phyloP scores from a whole-genome alignment of 495 filamentous ascomycete species.

The Cercophora samala region DNA sequence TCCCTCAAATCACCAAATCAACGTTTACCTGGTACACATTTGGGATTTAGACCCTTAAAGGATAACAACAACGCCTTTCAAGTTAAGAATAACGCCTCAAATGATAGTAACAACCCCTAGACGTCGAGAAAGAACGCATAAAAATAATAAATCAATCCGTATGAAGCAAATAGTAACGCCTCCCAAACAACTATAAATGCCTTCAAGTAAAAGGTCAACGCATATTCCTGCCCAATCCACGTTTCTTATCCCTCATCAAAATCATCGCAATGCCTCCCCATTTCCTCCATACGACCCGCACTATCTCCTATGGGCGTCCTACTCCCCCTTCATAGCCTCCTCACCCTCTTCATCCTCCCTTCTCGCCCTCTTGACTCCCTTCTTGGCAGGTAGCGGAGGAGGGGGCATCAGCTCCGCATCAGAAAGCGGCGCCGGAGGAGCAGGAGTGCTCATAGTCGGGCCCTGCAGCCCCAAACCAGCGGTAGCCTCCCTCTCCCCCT shows the following conservation, averaged over 20 bases:
- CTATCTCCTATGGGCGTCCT: not conserved
- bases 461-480: not conserved
- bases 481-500: no score
- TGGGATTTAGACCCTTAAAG: no score
- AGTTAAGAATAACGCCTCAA: no score
- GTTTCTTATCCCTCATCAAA: not conserved
- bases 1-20: no score
- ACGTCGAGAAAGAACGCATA: not conserved
- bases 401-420: not conserved
- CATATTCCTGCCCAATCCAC: no score
- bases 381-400: not conserved
- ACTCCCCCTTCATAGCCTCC: no score
- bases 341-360: not conserved
- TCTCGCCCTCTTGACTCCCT: not conserved
- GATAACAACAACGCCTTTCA: no score
- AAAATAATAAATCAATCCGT: not conserved
- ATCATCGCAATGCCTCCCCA: not conserved
- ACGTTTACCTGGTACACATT: no score
- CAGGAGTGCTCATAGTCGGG: not conserved
- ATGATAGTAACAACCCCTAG: no score
- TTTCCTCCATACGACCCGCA: not conserved
- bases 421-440: not conserved
- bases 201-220: not conserved
- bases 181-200: not conserved
- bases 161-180: not conserved